Base-by-base conservation (phyloP, 495 filamentous ascomycete species). In the Hypoxylon rickii region DNA sequence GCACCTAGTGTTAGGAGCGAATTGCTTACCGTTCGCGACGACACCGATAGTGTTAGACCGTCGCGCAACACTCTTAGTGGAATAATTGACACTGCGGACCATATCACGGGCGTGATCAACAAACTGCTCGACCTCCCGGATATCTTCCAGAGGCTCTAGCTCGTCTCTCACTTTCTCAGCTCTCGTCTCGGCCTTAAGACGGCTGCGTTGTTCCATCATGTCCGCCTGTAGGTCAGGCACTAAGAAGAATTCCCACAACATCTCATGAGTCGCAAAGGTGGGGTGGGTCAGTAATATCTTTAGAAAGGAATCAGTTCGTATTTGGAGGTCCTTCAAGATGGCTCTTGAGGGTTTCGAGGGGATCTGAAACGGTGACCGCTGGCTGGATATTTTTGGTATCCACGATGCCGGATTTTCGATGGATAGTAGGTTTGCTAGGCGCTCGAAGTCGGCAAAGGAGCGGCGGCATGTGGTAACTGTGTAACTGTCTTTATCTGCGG, bases 161-260 rank as follows among this genome's bases (percentile, higher is more conserved):
- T 99, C 94, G 19, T 97, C 94, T 46, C 83, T 80, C 13, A 99
- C 84, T 16, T 86, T 90, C 67, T 99, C 95, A 12, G 78, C 75
- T 42, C 92, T 83, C 0, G 85, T 83, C 61, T 89, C 85, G 2
- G 91, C 91, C 70, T 99, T 99, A 44, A 87, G 82, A 32, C 82
- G 85, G 56, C 88, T 94, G 20, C 95, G 82, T 66, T 96, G 88
- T 17, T 87, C 89, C 83, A 97, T 91, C 83, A 89, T 87, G 12
- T 92, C 84, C 2, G 89, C 82, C 62, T 96, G 91, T 15, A 97
- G 80, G 50, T 99, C 95, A 1, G 95, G 95, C 12, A 97, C 93
- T 1, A 99, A 82, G 71, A 99, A 96, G 73, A 99, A 99, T 63
- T 99, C 95, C 95, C 95, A 99, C 5, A 99, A 77, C 80, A 97